These are phyloP conservation scores for Pseudocercospora musae DNA, from an alignment of 2,329 filamentous ascomycete species.

Conservation along the genomic window DNA sequence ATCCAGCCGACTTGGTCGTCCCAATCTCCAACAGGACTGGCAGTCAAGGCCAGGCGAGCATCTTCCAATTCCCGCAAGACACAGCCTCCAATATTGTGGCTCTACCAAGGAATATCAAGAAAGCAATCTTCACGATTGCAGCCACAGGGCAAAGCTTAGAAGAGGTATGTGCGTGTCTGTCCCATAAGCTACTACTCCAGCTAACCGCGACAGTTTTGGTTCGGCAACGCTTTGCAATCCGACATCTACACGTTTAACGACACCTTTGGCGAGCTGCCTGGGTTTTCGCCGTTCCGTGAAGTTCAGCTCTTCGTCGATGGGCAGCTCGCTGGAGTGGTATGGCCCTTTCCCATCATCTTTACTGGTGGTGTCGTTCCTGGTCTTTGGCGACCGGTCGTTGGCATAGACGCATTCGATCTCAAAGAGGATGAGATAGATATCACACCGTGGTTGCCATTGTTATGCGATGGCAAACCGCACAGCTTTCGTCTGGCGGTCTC, in stretches of 20 bases:
- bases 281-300: conserved; percentile 72
- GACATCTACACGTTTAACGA: conserved; percentile 57
- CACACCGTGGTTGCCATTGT: conserved; percentile 67
- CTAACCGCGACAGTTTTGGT: conserved; percentile 62
- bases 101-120: conserved; percentile 65
- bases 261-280: conserved; percentile 55
- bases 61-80: conserved; percentile 64
- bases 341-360: conserved; percentile 80
- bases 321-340: conserved; percentile 67
- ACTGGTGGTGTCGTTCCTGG: conserved; percentile 75
- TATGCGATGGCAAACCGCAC: conserved; percentile 64
- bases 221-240: conserved; percentile 68
- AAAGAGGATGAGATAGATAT: conserved; percentile 79
- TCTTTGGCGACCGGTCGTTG: conserved; percentile 74
- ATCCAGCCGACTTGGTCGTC: conserved; percentile 61
- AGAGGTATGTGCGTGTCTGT: conserved; percentile 45
- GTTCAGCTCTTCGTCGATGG: conserved; percentile 74
- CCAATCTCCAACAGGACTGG: conserved; percentile 59
- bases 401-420: conserved; percentile 75
- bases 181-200: not conserved
- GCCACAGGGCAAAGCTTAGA: conserved; percentile 73
- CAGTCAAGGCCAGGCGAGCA: conserved; percentile 55
- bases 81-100: conserved; percentile 57
- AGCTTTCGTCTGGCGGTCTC: conserved; percentile 65
- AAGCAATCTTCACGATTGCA: conserved; percentile 71